phyloP scores from a whole-genome alignment of 2,329 filamentous ascomycete genomes.

The Didymosphaeria variabile region DNA sequence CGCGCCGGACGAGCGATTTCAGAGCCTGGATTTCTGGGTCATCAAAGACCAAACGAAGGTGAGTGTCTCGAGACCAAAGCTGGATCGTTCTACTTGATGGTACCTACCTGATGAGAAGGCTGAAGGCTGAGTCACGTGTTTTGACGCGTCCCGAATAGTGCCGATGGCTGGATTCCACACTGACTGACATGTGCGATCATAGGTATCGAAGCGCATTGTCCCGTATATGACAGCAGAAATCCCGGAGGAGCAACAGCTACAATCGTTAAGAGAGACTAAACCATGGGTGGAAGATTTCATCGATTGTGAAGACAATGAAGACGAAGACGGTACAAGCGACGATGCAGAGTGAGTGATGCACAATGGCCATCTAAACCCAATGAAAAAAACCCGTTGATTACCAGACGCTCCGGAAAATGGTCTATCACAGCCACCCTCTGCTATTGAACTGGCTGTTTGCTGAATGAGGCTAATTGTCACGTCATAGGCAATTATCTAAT shows the following conservation, averaged over 20 bases:
- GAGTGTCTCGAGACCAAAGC: background rate
- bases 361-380: background rate
- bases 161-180: background rate
- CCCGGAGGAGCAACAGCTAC: background rate
- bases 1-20: background rate
- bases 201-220: conserved; percentile 5
- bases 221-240: conserved; percentile 9
- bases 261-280: conserved; percentile 2
- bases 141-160: too few species aligned
- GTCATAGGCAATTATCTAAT: background rate
- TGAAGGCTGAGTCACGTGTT: background rate
- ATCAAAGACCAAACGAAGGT: conserved; percentile 3
- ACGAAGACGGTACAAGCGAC: background rate
- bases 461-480: background rate
- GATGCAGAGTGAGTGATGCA: background rate
- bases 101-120: too few species aligned
- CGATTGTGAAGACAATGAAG: conserved; percentile 2
- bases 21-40: conserved; percentile 15
- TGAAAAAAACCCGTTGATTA: background rate
- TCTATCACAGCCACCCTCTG: background rate
- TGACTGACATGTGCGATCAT: background rate
- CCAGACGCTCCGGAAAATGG: background rate
- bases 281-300: conserved; percentile 13
- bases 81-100: background rate
- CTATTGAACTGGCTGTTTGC: background rate